Base-by-base conservation (phyloP, 805 yeast genomes). In the Lipomyces yamanashiensis region DNA sequence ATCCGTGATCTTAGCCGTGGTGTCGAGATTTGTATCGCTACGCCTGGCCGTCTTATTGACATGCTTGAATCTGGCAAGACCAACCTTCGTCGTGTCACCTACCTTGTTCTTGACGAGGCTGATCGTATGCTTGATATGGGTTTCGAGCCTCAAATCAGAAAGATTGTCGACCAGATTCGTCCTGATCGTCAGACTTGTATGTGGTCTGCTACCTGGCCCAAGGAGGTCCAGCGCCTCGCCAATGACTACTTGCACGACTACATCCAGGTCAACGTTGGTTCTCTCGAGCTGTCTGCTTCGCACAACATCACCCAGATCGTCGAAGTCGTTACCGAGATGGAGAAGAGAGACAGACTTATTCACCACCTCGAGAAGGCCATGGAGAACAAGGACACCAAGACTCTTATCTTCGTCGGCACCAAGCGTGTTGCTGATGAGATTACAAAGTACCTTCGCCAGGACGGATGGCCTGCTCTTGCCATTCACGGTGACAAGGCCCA, bases 141-240 rank as follows among this genome's bases (percentile, higher is more conserved):
- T 78, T 95, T 95, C 79, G 99, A 95, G 84, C 98, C 98, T 71
- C 98, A 93, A 85, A 95, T 95, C 79, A 88, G 99, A 84, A 93
- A 93, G 81, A 95, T 95, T 79, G 93, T 95, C 71, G 71, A 68
- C 49, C 98, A 93, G 84, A 95, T 95, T 77, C 90, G 99, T 83
- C 99, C 99, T 67, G 99, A 95, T 79, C 92, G 98, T 84, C 99
- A 95, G 82, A 95, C 99, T 66, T 84, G 93, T 73, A 91, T 95
- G 98, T 95, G 98, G 98, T 93, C 98, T 67, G 99, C 99, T 72
- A 95, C 99, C 61, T 95, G 99, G 99, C 99, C 99, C 74, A 93
- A 92, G 84, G 96, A 91, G 79, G 98, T 95, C 69, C 96, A 93
- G 83, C 83, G 87, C 71, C 84, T 95, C 75, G 96, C 98, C 70